Evolutionary conservation across 1,284 basidiomycete genomes (phyloP).

Genomic region (Chiua sp.): DNA sequence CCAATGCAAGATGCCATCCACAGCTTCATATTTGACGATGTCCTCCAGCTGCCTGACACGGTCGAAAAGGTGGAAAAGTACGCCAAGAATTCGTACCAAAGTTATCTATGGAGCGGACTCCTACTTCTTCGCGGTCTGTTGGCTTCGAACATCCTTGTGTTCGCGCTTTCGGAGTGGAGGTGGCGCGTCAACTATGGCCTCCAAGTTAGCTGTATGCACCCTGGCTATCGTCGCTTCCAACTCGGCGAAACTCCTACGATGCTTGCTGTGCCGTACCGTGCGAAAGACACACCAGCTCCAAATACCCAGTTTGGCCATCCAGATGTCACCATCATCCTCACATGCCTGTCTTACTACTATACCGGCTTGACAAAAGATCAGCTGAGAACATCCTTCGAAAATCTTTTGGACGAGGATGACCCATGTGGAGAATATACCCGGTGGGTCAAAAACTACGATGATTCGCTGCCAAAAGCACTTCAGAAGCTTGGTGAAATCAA

Average conservation of each 20-base stretch:
- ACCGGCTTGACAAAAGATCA: slow-evolving; percentile 46
- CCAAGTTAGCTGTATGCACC: too few relatives aligned
- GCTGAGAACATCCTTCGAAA: slow-evolving; percentile 42
- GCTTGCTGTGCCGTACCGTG: slow-evolving; percentile 56
- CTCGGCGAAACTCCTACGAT: slow-evolving; percentile 35
- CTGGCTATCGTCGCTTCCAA: too few relatives aligned
- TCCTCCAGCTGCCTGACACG: slow-evolving; percentile 19
- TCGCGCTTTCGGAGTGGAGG: slow-evolving; percentile 45
- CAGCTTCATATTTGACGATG: slow-evolving; percentile 26
- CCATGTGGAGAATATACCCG: slow-evolving; percentile 46
- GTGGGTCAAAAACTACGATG: slow-evolving; percentile 39
- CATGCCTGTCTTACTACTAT: slow-evolving; percentile 57
- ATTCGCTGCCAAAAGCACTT: slow-evolving; percentile 32
- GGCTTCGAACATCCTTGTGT: slow-evolving; percentile 44
- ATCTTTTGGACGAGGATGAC: slow-evolving; percentile 48
- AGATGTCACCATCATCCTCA: slow-evolving; percentile 51
- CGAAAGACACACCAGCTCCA: slow-evolving; percentile 53
- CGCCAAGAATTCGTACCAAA: slow-evolving; percentile 7
- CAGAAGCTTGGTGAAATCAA: slow-evolving; percentile 46
- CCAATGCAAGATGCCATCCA: slow-evolving; percentile 17
- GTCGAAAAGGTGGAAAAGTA: slow-evolving; percentile 17
- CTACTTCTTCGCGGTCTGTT: slow-evolving; percentile 51
- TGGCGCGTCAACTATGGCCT: slow-evolving; percentile 56
- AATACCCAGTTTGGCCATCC: slow-evolving; percentile 60
- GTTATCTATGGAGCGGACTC: slow-evolving; percentile 36